Base-by-base conservation (phyloP, 805 yeast species). In the Ogataea paraovalis region DNA sequence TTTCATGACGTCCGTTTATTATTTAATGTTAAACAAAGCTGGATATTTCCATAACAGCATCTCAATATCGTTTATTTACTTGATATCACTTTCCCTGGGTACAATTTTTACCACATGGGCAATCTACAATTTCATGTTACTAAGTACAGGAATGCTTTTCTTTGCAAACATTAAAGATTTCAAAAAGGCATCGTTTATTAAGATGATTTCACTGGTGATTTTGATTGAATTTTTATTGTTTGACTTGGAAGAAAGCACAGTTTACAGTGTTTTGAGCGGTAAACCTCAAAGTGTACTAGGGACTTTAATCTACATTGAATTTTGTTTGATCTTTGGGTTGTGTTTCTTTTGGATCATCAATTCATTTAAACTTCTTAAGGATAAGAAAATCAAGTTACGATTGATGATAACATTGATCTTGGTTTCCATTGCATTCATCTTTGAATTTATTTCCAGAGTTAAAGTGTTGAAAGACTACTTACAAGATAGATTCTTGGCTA, bases 81-180 rank as follows among this genome's bases (percentile, higher is more conserved):
- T 65, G 25, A 13, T 54, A 9, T 50, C 55, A 16, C 46, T 66
- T 25, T 19, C 54, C 0, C 46, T 52, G 14, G 57, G 58, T 36
- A 58, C 71, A 0, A 9, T 58, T 5, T 52, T 64, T 20, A 51
- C 61, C 8, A 55, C 56, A 13, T 68, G 71, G 71, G 39, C 64
- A 9, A 45, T 64, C 18, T 66, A 68, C 50, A 63, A 64, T 45
- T 43, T 64, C 12, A 47, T 67, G 53, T 38, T 67, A 38, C 46
- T 67, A 23, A 51, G 64, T 14, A 55, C 59, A 14, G 72, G 72
- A 13, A 50, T 45, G 23, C 38, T 56, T 28, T 51, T 63, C 30
- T 48, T 61, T 34, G 48, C 51, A 27, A 51, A 55, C 34, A 44
- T 44, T 45, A 57, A 49, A 28, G 51, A 50, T 21, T 42, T 34